Evolutionary conservation across 345 rosid species (phyloP).

Genomic region (Aurinia saxatilis): DNA sequence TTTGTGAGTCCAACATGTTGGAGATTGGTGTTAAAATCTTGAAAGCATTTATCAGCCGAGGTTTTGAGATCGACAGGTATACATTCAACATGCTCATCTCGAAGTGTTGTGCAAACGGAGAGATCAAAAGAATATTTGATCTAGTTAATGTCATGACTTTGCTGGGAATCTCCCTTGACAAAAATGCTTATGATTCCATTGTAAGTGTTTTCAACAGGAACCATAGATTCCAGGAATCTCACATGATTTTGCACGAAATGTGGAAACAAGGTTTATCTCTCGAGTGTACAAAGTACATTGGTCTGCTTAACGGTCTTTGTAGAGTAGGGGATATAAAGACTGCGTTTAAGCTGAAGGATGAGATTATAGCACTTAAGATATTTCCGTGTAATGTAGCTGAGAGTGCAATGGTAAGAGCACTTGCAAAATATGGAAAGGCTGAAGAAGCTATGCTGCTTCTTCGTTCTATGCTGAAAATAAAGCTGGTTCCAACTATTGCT

Average conservation of each 20-base stretch:
- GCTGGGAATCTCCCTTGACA: constrained; percentile 43
- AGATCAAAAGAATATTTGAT: constrained; percentile 40
- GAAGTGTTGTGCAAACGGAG: constrained; percentile 45
- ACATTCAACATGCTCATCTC: constrained; percentile 57
- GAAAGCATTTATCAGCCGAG: constrained; percentile 48
- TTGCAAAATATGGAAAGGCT: constrained; percentile 71
- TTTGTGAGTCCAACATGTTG: constrained; percentile 51
- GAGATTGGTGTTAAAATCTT: constrained; percentile 57
- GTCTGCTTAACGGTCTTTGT: constrained; percentile 60
- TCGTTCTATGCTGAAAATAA: constrained; percentile 45
- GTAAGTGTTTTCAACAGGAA: constrained; percentile 42
- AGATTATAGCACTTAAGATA: constrained; percentile 45
- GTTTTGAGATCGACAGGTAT: constrained; percentile 38
- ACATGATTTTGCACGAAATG: constrained; percentile 51
- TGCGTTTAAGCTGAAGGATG: constrained; percentile 63
- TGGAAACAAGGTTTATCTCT: constrained; percentile 48
- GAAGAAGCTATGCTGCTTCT: constrained; percentile 64
- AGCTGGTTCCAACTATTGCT: constrained; percentile 63
- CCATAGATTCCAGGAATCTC: constrained; percentile 46
- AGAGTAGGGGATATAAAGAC: constrained; percentile 49
- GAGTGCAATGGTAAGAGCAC: constrained; percentile 82
- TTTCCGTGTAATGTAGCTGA: constrained; percentile 56
- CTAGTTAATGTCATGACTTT: constrained; percentile 45
- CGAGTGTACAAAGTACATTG: constrained; percentile 36
- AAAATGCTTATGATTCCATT: constrained; percentile 33